These are phyloP conservation scores for Jacaranda mimosifolia DNA, from an alignment of 257 asterid species.

Conservation along the genomic window DNA sequence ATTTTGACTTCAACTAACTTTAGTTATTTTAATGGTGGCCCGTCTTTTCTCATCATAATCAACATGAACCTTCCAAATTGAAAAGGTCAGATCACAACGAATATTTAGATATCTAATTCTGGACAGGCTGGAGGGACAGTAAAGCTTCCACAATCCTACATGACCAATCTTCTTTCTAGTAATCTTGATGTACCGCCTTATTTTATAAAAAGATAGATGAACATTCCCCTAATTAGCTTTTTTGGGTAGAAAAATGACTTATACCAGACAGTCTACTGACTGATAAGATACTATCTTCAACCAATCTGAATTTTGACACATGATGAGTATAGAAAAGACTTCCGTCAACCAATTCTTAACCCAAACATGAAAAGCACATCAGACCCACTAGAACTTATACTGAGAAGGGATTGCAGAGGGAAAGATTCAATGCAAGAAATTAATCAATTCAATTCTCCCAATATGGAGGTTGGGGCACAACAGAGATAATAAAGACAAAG, in stretches of 20 bases:
- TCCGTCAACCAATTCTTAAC: not conserved
- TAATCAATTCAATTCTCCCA: not conserved
- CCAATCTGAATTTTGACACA: not conserved
- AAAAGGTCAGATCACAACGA: slow-evolving; percentile 3
- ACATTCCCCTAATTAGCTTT: not conserved
- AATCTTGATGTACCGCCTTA: not conserved
- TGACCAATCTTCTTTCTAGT: not conserved
- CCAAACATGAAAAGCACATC: not conserved
- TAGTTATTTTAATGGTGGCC: not conserved
- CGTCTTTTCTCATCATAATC: slow-evolving; percentile 3
- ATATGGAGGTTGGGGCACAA: not conserved
- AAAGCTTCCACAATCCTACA: not conserved
- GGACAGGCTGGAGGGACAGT: no score
- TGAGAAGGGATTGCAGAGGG: not conserved
- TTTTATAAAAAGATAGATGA: not conserved
- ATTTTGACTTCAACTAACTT: not conserved
- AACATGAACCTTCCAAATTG: not conserved
- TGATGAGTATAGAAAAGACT: not conserved
- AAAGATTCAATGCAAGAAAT: not conserved
- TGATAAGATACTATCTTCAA: not conserved
- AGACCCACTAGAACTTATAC: not conserved
- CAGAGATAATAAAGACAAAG: slow-evolving; percentile 19
- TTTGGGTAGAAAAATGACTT: not conserved
- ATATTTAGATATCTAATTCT: not conserved
- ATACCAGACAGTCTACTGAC: not conserved